phyloP scores from a whole-genome alignment of 495 filamentous ascomycete genomes.

The Xanthoparmelia taractica region DNA sequence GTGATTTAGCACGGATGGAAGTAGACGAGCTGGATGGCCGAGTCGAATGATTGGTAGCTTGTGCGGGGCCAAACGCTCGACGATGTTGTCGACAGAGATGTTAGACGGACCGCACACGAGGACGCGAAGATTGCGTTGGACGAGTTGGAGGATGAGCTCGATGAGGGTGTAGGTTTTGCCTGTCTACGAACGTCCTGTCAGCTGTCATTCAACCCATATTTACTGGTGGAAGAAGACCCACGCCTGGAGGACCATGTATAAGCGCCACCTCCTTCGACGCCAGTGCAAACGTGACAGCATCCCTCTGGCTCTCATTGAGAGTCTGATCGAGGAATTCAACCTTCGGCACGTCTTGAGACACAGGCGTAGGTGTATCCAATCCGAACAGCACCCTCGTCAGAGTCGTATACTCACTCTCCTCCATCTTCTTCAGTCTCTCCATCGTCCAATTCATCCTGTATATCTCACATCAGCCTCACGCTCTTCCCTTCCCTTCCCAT shows the following conservation, averaged over 20 bases:
- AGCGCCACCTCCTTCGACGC: slow-evolving; percentile 76
- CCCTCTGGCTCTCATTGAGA: slow-evolving; percentile 84
- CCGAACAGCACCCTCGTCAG: slow-evolving; percentile 84
- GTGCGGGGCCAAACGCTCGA: slow-evolving; percentile 79
- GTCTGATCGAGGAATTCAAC: slow-evolving; percentile 68
- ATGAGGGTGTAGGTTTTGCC: slow-evolving; percentile 97
- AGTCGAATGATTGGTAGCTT: slow-evolving; percentile 82
- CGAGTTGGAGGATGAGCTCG: slow-evolving; percentile 82
- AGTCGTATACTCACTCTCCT: slow-evolving; percentile 57
- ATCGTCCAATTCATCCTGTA: slow-evolving; percentile 85
- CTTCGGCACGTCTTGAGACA: slow-evolving; percentile 36
- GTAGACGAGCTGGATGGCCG: slow-evolving; percentile 84
- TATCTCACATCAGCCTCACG: slow-evolving; percentile 12
- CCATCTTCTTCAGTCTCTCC: slow-evolving; percentile 66
- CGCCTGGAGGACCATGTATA: slow-evolving; percentile 90
- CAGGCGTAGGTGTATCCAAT: slow-evolving; percentile 48
- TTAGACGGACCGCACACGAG: slow-evolving; percentile 95
- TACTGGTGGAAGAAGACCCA: slow-evolving; percentile 27
- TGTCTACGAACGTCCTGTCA: slow-evolving; percentile 42
- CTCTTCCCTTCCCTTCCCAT: background rate
- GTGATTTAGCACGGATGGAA: slow-evolving; percentile 81
- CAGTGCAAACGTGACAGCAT: slow-evolving; percentile 83
- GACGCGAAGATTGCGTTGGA: slow-evolving; percentile 60
- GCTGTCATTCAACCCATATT: background rate
- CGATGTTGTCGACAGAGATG: slow-evolving; percentile 96